Evolutionary conservation across 768 basidiomycete genomes (phyloP), one percentile per base, ranked within the genome.

Genomic region (Boletus rufocinnamomeus): DNA sequence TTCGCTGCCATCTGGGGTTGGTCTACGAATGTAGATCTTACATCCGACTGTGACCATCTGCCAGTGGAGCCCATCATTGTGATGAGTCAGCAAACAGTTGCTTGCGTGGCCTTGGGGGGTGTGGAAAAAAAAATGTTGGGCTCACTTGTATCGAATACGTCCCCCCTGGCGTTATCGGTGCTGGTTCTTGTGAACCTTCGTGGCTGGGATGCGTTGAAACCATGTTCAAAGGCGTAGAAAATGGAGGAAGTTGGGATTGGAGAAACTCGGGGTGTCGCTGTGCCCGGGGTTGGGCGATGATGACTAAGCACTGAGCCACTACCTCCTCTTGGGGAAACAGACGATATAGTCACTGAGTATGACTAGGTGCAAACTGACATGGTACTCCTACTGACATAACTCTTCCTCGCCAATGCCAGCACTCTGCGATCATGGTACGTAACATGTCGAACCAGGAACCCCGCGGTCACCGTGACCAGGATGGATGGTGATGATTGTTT

Each of bases 11-110:
- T 88, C 86, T 47, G 86, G 75, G 44, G 83, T 84, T 59, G 89
- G 87, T 63, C 96, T 88, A 44, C 84, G 85, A 64, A 96, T 92
- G 76, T 88, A 95, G 71, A 99, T 84, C 78, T 98, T 98, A 80
- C 95, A 98, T 56, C 97, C 97, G 67, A 95, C 91, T 59, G 85
- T 82, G 65, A 98, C 86, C 37, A 86, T 88, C 95, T 94, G 17
- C 35, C 34, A 59, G 58, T 28, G 32, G 4, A 6, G 28, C 9
- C 23, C 45, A 50, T 50, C 49, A 50, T 27, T 30, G 59, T 75
- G 67, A 71, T 75, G 72, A 73, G 72, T 74, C 73, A 73, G 72
- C 72, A 73, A 52, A 54, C 11, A 9, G 30, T 28, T 28, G 56
- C 56, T 61, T 52, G 64, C 58, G 57, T 63, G 61, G 58, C 50